Evolutionary conservation across 2,329 filamentous ascomycete species (phyloP), one percentile per base, ranked within the genome.

Genomic region (Delphinella strobiligena): DNA sequence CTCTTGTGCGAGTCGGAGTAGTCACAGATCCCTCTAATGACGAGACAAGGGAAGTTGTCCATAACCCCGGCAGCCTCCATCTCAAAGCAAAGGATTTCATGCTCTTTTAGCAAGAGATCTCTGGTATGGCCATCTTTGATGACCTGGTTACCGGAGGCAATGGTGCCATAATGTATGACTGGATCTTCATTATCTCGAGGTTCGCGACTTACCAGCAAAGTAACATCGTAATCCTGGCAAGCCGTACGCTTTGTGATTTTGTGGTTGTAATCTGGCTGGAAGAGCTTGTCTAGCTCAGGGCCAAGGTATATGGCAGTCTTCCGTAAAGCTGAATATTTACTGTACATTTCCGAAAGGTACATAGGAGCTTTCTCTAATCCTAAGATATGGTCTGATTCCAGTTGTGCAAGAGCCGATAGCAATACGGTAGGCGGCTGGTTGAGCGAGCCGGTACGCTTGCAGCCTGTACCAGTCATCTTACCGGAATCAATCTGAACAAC

Each of bases 81-180:
- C 41, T 54, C 50, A 34, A 53, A 50, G 35, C 50, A 50, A 1
- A 54, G 16, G 5, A 38, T 34, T 0, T 17, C 11, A n/a, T n/a
- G n/a, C n/a, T n/a, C n/a, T n/a, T n/a, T n/a, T n/a, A n/a, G n/a
- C n/a, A n/a, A n/a, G n/a, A n/a, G n/a, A 19, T 49, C 43, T 31
- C 48, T 31, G 4, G 27, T 29, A 0, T 12, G 11, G 1, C 11
- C 59, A 10, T 57, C 58, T 32, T 61, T 64, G 30, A 51, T 42
- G 1, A 48, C 11, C 10, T 17, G 12, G 14, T 51, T 46, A 2
- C 29, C 44, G 1, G 46, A 51, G 3, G 47, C 48, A 14, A 49
- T 46, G 0, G 44, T 19, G 1, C 48, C 47, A 11, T 47, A 45
- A 31, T 49, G 43, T 2, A 49, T 37, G 4, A 12, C 19, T 5